These are phyloP conservation scores for Yamadazyma insecticola DNA, from an alignment of 805 yeast species.

Conservation along the genomic window DNA sequence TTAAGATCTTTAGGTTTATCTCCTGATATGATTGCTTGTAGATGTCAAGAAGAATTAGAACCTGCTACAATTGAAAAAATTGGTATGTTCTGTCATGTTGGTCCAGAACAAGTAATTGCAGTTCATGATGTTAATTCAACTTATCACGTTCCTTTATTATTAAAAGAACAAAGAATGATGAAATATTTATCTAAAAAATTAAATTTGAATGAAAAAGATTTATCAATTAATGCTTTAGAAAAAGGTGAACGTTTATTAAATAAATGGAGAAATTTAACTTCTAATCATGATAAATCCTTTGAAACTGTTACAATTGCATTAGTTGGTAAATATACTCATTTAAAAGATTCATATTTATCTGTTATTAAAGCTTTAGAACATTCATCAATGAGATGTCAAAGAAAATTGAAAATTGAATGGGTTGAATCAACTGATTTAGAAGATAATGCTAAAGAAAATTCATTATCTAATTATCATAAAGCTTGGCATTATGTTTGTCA, in stretches of 20 bases:
- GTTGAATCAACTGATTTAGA: conserved; percentile 93
- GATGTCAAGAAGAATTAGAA: conserved; percentile 84
- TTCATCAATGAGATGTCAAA: conserved; percentile 83
- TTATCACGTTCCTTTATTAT: conserved; percentile 91
- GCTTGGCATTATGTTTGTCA: conserved; percentile 93
- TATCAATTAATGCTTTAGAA: conserved; percentile 41
- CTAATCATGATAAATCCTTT: conserved; percentile 73
- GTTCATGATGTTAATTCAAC: conserved; percentile 96
- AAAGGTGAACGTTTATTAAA: conserved; percentile 66
- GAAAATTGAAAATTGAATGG: conserved; percentile 87
- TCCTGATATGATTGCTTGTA: conserved; percentile 97
- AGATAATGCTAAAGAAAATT: conserved; percentile 54
- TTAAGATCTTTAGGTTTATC: conserved; percentile 90
- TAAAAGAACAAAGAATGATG: conserved; percentile 82
- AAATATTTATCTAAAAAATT: conserved; percentile 68
- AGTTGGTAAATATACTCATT: conserved; percentile 95
- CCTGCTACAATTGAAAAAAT: conserved; percentile 87
- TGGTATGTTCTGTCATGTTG: conserved; percentile 99
- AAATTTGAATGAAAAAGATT: conserved; percentile 43
- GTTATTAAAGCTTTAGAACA: conserved; percentile 96
- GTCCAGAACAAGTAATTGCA: conserved; percentile 95
- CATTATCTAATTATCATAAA: conserved; percentile 79
- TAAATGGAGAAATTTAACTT: conserved; percentile 79
- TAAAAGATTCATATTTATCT: conserved; percentile 91
- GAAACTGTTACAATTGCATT: conserved; percentile 91